Evolutionary conservation across 2,329 filamentous ascomycete genomes (phyloP), one percentile per base, ranked within the genome.

Genomic region (Aureobasidium musti): DNA sequence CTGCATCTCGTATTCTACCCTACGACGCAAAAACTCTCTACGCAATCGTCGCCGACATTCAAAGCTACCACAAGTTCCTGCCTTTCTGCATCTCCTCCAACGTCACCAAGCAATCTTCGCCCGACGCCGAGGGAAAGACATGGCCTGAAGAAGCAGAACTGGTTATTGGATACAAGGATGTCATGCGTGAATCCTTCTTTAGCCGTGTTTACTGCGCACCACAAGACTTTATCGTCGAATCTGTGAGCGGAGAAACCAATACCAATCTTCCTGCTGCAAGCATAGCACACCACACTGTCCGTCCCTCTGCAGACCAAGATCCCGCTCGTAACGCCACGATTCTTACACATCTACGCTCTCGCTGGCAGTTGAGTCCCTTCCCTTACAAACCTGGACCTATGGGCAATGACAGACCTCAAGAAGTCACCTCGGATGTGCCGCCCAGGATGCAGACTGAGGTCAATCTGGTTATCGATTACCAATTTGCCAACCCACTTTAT

Each of bases 401-500:
- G 23, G 47, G 45, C 28, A 37, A 65, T 41, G 52, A 52, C 17
- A 52, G 47, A 68, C 77, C 79, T 65, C 72, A 75, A 66, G 80
- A 82, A 77, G 76, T 81, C 70, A 76, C 81, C 70, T 71, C 73
- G 60, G 77, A 80, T 7, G 39, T 75, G 53, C 69, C 75, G 68
- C 71, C 71, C 67, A 73, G 75, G 70, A 75, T 83, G 35, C 83
- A 83, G 79, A 96, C 92, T 5, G 86, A 90, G 72, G 91, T 98
- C 17, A 83, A 86, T 71, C 79, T 99, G 71, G 82, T 83, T 66
- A 89, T 99, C 71, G 85, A 88, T 69, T 97, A 93, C 76, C 86
- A 89, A 77, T 97, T 99, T 76, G 84, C 87, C 72, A 98, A 93
- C 78, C 91, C 93, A n/a, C 77, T 97, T 66, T 96, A 97, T 79